These are phyloP conservation scores for Arabis alpina DNA, from an alignment of 345 rosid genomes.

Conservation along the genomic window DNA sequence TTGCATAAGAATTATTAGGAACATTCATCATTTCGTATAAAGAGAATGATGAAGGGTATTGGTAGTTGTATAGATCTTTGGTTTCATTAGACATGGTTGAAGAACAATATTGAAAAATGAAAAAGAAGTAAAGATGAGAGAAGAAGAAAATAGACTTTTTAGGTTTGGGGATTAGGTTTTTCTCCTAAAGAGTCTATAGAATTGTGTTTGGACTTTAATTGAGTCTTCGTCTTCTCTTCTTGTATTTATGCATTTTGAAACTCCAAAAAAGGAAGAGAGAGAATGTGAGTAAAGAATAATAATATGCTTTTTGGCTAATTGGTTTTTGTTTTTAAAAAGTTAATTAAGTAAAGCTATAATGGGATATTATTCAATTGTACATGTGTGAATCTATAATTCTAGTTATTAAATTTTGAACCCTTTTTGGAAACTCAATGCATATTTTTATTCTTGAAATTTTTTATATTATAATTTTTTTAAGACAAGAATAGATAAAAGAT, in stretches of 20 bases:
- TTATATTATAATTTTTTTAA: neutral
- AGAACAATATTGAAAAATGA: constrained; percentile 17
- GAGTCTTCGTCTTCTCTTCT: constrained; percentile 43
- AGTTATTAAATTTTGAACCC: neutral
- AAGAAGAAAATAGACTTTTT: constrained; percentile 38
- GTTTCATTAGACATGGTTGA: constrained; percentile 73
- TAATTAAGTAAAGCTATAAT: neutral
- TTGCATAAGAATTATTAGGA: constrained; percentile 28
- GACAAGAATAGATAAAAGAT: no score
- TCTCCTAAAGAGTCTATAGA: constrained; percentile 29
- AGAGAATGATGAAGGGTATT: constrained; percentile 38
- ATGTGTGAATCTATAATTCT: constrained; percentile 25
- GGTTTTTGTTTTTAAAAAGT: neutral
- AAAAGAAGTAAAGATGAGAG: constrained; percentile 13
- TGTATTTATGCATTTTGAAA: constrained; percentile 49
- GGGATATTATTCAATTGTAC: constrained; percentile 18
- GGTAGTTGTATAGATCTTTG: constrained; percentile 57
- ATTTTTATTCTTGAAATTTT: neutral
- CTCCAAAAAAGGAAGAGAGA: constrained; percentile 33
- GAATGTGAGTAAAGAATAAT: constrained; percentile 20
- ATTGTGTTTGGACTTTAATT: constrained; percentile 44
- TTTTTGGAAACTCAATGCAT: neutral
- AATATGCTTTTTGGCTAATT: constrained; percentile 28
- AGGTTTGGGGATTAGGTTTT: constrained; percentile 41
- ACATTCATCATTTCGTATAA: constrained; percentile 40